Evolutionary conservation across 208 protist genomes (phyloP).

Genomic region (Naegleria gruberi): DNA sequence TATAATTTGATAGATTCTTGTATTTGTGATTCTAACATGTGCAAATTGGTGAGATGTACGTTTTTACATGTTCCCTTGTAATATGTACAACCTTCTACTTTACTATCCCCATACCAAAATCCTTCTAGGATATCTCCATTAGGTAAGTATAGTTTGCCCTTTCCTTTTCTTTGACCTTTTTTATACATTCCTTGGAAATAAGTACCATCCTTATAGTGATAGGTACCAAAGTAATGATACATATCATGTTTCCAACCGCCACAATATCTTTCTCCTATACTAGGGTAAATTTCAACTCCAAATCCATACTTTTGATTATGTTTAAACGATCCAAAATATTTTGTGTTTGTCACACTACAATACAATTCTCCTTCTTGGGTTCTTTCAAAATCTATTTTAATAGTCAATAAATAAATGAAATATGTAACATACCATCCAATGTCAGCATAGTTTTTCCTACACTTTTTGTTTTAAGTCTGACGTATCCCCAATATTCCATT

Average conservation of each 20-base stretch:
- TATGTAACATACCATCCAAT: background rate
- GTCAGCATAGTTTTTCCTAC: background rate
- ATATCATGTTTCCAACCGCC: conserved; percentile 14
- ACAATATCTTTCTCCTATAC: background rate
- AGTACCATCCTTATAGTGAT: background rate
- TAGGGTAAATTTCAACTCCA: background rate
- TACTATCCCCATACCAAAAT: background rate
- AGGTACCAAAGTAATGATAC: background rate
- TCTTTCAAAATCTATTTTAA: background rate
- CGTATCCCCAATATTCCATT: background rate
- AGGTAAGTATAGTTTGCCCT: background rate
- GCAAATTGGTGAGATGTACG: background rate
- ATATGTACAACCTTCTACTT: background rate
- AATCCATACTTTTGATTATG: background rate
- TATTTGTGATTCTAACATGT: background rate
- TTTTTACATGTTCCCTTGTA: background rate
- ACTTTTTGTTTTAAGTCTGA: background rate
- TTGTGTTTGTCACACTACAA: background rate
- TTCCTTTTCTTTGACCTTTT: background rate
- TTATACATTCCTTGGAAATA: background rate
- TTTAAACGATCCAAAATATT: background rate
- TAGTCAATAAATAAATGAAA: no score
- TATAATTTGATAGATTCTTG: background rate
- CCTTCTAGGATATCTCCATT: conserved; percentile 1
- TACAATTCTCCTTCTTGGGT: conserved; percentile 3